phyloP scores from a whole-genome alignment of 202 grass and related monocot species.

The Dendrocalamus latiflorus region DNA sequence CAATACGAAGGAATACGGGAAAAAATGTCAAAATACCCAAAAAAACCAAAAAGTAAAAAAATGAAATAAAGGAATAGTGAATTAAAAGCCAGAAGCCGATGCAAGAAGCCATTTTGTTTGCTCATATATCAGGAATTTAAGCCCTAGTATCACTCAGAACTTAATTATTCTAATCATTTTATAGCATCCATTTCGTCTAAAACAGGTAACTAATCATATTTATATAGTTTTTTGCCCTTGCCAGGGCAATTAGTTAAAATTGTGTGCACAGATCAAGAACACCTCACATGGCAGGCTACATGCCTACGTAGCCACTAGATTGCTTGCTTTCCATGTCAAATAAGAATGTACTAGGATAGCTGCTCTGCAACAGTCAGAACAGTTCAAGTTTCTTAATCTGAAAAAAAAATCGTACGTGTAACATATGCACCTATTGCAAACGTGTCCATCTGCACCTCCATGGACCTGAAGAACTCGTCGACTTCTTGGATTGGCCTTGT shows the following conservation, averaged over 20 bases:
- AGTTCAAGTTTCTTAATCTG: slow-evolving; percentile 3
- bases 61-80: too few relatives aligned
- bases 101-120: not conserved
- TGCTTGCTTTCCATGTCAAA: slow-evolving; percentile 10
- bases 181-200: not conserved
- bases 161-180: not conserved
- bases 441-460: slow-evolving; percentile 53
- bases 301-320: not conserved
- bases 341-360: not conserved
- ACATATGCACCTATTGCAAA: slow-evolving; percentile 44
- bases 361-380: slow-evolving; percentile 23
- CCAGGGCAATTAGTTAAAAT: not conserved
- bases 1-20: too few relatives aligned
- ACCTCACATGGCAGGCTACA: slow-evolving; percentile 7
- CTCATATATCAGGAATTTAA: not conserved
- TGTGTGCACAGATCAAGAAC: not conserved
- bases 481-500: slow-evolving; percentile 61
- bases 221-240: not conserved
- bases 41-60: too few relatives aligned
- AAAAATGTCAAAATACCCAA: too few relatives aligned
- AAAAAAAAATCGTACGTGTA: not conserved
- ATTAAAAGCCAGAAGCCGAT: too few relatives aligned
- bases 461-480: slow-evolving; percentile 51
- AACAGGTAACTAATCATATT: not conserved
- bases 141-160: not conserved